These are phyloP conservation scores for Cadophora sp. DNA, from an alignment of 2,329 filamentous ascomycete genomes.

Conservation along the genomic window DNA sequence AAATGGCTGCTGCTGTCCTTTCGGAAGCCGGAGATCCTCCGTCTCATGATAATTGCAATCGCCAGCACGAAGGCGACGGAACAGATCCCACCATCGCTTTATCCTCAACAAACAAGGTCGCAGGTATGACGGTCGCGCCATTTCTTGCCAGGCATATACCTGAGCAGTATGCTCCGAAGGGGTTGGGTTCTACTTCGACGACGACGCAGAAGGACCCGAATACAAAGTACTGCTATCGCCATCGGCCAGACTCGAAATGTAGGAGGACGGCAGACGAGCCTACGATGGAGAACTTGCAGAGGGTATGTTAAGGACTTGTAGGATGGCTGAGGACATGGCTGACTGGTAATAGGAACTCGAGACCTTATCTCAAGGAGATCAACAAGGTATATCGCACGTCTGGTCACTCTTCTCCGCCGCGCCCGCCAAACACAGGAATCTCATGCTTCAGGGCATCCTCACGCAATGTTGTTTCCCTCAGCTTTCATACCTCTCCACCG, in stretches of 20 bases:
- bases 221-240: conserved; percentile 94
- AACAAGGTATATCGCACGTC: conserved; percentile 94
- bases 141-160: conserved; percentile 94
- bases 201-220: conserved; percentile 64
- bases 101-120: conserved; percentile 40
- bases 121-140: conserved; percentile 54
- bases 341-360: conserved; percentile 71
- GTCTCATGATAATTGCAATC: conserved; percentile 39
- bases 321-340: conserved; percentile 14
- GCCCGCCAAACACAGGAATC: conserved; percentile 88
- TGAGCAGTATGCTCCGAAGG: conserved; percentile 82
- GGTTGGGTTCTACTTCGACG: conserved; percentile 49
- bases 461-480: conserved; percentile 98
- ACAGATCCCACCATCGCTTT: conserved; percentile 37
- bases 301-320: conserved; percentile 58
- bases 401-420: conserved; percentile 98
- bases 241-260: conserved; percentile 93
- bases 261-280: conserved; percentile 90
- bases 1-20: conserved; percentile 7
- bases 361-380: conserved; percentile 80
- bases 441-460: conserved; percentile 96
- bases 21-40: conserved; percentile 31
- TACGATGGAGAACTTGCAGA: conserved; percentile 94
- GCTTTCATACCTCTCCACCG: conserved; percentile 88
- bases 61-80: conserved; percentile 29